phyloP scores from a whole-genome alignment of 2,329 filamentous ascomycete genomes.

The Pseudocercospora macadamiae region DNA sequence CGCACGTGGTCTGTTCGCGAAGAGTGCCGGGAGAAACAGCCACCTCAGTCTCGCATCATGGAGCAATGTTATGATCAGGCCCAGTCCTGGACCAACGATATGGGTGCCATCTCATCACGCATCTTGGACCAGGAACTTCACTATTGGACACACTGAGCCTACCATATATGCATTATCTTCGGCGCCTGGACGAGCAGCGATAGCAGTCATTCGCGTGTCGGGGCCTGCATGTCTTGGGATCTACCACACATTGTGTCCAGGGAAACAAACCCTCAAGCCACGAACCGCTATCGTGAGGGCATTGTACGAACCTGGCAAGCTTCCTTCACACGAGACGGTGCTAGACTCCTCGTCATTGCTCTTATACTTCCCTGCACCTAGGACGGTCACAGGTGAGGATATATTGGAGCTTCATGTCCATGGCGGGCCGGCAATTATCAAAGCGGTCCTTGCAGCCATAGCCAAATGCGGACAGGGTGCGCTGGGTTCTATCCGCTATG shows the following conservation, averaged over 20 bases:
- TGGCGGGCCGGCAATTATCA: conserved; percentile 84
- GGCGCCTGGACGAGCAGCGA: conserved; percentile 80
- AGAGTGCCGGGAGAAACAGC: too few relatives aligned
- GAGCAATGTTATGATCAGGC: neutral
- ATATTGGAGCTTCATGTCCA: conserved; percentile 94
- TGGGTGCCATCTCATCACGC: neutral
- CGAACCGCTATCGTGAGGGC: conserved; percentile 73
- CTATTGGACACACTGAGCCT: conserved; percentile 21
- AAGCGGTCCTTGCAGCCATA: conserved; percentile 80
- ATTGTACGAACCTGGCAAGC: conserved; percentile 62
- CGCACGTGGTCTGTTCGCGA: neutral
- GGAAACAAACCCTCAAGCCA: conserved; percentile 57
- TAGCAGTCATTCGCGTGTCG: conserved; percentile 86
- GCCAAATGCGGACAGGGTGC: conserved; percentile 21
- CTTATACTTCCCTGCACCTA: conserved; percentile 78
- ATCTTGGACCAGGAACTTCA: neutral
- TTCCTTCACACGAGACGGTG: conserved; percentile 48
- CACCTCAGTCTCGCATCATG: too few relatives aligned
- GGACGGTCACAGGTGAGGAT: conserved; percentile 89
- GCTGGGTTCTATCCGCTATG: conserved; percentile 67
- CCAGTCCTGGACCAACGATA: neutral
- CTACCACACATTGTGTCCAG: conserved; percentile 65
- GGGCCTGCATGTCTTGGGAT: conserved; percentile 74
- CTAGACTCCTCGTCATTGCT: conserved; percentile 80
- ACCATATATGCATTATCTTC: conserved; percentile 95